Evolutionary conservation across 2,329 filamentous ascomycete genomes (phyloP).

Genomic region (Talaromyces sp.): DNA sequence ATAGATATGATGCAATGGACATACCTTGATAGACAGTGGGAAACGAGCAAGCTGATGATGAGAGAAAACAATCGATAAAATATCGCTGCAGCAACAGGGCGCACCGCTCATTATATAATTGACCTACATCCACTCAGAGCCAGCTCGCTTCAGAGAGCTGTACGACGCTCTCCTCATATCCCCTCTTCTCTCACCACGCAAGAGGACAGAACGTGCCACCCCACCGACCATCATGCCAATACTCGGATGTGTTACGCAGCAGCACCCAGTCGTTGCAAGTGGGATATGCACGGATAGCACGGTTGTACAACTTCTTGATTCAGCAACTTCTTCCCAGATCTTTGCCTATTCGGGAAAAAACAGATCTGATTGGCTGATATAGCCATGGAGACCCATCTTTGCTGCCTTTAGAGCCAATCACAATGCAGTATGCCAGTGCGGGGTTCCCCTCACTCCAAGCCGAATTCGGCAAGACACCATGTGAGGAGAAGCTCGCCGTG

Average conservation of each 20-base stretch:
- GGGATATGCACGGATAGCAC: neutral
- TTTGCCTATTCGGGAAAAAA: neutral
- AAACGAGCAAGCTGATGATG: neutral
- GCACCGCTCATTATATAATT: neutral
- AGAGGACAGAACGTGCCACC: neutral
- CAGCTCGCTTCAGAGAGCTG: neutral
- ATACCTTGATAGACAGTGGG: neutral
- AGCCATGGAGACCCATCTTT: neutral
- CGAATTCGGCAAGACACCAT: neutral
- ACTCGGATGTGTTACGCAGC: neutral
- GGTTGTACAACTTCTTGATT: conserved; percentile 1
- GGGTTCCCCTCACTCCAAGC: conserved; percentile 11
- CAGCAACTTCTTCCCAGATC: neutral
- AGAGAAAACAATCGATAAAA: neutral
- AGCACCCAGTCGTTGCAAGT: neutral
- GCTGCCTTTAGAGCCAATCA: neutral
- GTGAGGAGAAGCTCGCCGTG: conserved; percentile 11
- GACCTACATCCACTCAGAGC: neutral
- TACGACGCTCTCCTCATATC: neutral
- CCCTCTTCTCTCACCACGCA: neutral
- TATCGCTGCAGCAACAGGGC: neutral
- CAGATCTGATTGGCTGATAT: neutral
- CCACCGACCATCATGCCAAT: neutral
- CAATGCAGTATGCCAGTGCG: neutral
- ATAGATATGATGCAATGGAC: conserved; percentile 1